Evolutionary conservation across 2,329 filamentous ascomycete genomes (phyloP).

Genomic region (Scedosporium dehoogii): DNA sequence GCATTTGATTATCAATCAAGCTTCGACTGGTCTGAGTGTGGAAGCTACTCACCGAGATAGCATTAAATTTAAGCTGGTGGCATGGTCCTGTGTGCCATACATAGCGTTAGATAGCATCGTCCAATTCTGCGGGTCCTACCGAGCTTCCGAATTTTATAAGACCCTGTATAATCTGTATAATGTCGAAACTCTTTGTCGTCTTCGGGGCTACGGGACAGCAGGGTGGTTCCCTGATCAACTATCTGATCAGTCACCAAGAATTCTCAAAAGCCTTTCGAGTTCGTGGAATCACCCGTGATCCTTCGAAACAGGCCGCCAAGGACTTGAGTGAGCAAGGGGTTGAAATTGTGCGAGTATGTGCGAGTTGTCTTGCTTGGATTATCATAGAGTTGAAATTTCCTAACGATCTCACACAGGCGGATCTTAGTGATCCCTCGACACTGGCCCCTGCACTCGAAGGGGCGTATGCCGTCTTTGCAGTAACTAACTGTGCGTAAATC

Average conservation of each 20-base stretch:
- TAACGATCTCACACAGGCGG: not conserved
- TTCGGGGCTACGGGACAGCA: slow-evolving; percentile 45
- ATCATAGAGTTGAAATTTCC: not conserved
- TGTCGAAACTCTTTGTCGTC: slow-evolving; percentile 28
- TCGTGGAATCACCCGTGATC: slow-evolving; percentile 39
- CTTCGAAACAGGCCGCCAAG: slow-evolving; percentile 20
- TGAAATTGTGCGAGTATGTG: slow-evolving; percentile 17
- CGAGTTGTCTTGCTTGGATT: not conserved
- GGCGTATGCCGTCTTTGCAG: not conserved
- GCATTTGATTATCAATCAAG: too few relatives aligned
- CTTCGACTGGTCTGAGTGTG: too few relatives aligned
- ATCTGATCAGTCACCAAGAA: slow-evolving; percentile 30
- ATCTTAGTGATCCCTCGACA: not conserved
- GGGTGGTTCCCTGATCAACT: slow-evolving; percentile 35
- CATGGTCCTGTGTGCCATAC: too few relatives aligned
- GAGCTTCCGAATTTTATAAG: too few relatives aligned
- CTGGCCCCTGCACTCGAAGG: not conserved
- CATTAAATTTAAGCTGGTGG: too few relatives aligned
- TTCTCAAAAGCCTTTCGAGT: slow-evolving; percentile 36
- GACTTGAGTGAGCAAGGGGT: slow-evolving; percentile 17
- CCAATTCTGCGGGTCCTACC: too few relatives aligned
- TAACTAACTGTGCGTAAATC: not conserved
- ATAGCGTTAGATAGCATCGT: too few relatives aligned
- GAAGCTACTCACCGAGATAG: too few relatives aligned
- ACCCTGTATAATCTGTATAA: slow-evolving; percentile 12